Evolutionary conservation across 2,329 filamentous ascomycete genomes (phyloP).

Genomic region (Apiospora malaysiana): DNA sequence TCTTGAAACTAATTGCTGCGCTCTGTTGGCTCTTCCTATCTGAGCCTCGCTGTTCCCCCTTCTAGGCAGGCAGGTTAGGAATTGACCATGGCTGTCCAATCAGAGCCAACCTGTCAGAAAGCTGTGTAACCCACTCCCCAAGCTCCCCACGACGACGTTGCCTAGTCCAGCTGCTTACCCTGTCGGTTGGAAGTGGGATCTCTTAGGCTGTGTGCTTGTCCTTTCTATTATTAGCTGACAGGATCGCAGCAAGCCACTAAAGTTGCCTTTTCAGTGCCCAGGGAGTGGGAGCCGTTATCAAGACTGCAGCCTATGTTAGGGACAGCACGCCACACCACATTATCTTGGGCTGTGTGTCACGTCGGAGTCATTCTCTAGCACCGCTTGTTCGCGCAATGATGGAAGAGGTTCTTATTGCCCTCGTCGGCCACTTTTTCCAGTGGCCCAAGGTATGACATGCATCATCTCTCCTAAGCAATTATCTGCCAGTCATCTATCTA

Average conservation of each 20-base stretch:
- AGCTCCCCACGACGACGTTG: background rate
- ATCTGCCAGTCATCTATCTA: background rate
- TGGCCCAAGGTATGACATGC: background rate
- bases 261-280: background rate
- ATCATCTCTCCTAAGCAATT: background rate
- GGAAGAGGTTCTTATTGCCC: background rate
- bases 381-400: background rate
- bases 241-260: background rate
- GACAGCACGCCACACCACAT: background rate
- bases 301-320: slow-evolving; percentile 5
- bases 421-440: background rate
- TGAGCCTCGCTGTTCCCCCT: background rate
- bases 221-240: background rate
- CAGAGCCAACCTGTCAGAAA: background rate
- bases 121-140: background rate
- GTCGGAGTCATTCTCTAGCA: background rate
- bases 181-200: too few species aligned
- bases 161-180: background rate
- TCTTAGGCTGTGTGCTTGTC: background rate
- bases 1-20: background rate
- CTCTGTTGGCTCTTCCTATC: background rate
- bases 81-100: background rate
- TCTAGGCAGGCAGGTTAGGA: too few species aligned
- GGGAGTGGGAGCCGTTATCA: background rate
- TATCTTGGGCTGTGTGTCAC: background rate